Conservation (phyloP, 345 rosid genomes). For the Salix caprea region DNA sequence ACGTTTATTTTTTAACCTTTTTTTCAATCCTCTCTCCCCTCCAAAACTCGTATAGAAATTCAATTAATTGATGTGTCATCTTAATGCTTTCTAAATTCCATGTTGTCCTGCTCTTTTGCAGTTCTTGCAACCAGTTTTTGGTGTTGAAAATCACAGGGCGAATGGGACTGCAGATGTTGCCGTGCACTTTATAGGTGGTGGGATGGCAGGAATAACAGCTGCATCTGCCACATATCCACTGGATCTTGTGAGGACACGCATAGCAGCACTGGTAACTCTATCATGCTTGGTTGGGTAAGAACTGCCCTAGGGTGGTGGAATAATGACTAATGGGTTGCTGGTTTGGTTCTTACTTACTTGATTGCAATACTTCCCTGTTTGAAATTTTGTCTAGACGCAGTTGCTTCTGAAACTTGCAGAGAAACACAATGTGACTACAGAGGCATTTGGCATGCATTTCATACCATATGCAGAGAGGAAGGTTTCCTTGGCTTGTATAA, state of each 20-base stretch:
- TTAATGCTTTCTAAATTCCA: not conserved
- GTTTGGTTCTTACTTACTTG: not conserved
- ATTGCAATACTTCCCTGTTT: slow-evolving; percentile 1
- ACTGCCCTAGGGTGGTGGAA: not conserved
- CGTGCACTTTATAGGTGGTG: slow-evolving; percentile 78
- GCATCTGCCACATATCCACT: slow-evolving; percentile 91
- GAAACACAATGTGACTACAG: slow-evolving; percentile 68
- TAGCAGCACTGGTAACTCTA: slow-evolving; percentile 79
- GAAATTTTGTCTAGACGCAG: not conserved
- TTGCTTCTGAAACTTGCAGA: slow-evolving; percentile 42
- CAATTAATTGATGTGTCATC: not conserved
- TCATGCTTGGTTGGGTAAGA: slow-evolving; percentile 14
- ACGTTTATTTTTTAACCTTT: not conserved
- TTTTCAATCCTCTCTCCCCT: no score
- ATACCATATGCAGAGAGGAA: slow-evolving; percentile 68
- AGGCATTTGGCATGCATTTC: slow-evolving; percentile 75
- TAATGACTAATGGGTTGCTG: not conserved
- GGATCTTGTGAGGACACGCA: slow-evolving; percentile 97
- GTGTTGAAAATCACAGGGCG: slow-evolving; percentile 40
- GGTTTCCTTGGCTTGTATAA: slow-evolving; percentile 80
- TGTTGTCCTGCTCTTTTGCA: slow-evolving; percentile 23
- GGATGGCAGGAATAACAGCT: slow-evolving; percentile 95
- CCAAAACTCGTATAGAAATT: not conserved
- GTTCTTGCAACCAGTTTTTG: slow-evolving; percentile 61
- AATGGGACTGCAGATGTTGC: slow-evolving; percentile 50